phyloP scores from a whole-genome alignment of 208 protist species.

The Crithidia mellificae region DNA sequence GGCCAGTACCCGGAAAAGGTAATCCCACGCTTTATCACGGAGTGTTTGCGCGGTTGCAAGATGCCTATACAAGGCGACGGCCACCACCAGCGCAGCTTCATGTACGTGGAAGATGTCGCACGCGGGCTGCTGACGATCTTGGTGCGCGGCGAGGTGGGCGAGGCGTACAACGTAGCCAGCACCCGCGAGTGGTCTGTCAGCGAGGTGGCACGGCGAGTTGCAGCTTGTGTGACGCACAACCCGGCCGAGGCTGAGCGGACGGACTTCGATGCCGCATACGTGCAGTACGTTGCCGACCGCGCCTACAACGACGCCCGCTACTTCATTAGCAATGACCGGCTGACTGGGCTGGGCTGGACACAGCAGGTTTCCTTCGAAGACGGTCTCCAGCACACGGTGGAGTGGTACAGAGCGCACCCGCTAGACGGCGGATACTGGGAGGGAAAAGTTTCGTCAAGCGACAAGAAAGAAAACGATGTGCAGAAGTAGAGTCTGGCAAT shows the following conservation, averaged over 20 bases:
- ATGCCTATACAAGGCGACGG: constrained; percentile 66
- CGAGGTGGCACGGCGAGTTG: constrained; percentile 41
- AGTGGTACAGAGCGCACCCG: constrained; percentile 51
- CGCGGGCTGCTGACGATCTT: constrained; percentile 71
- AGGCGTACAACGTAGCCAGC: constrained; percentile 86
- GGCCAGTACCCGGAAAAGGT: constrained; percentile 93
- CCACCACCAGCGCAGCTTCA: constrained; percentile 48
- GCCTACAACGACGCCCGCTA: constrained; percentile 92
- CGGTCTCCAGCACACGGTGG: constrained; percentile 53
- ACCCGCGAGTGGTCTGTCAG: constrained; percentile 59
- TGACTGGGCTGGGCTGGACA: constrained; percentile 78
- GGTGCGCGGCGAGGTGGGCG: constrained; percentile 64
- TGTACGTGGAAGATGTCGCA: constrained; percentile 80
- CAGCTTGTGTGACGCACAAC: constrained; percentile 30
- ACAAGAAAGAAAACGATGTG: no score
- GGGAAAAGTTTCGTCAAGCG: background rate
- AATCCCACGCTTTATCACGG: constrained; percentile 82
- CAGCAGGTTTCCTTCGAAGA: constrained; percentile 51
- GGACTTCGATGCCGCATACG: constrained; percentile 28
- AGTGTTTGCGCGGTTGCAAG: constrained; percentile 42
- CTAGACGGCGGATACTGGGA: constrained; percentile 24
- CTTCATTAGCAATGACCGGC: constrained; percentile 60
- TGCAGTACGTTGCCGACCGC: constrained; percentile 56
- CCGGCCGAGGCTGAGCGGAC: constrained; percentile 13
- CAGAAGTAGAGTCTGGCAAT: no score